phyloP scores from a whole-genome alignment of 2,329 filamentous ascomycete genomes.

The Colletotrichum somersetense region DNA sequence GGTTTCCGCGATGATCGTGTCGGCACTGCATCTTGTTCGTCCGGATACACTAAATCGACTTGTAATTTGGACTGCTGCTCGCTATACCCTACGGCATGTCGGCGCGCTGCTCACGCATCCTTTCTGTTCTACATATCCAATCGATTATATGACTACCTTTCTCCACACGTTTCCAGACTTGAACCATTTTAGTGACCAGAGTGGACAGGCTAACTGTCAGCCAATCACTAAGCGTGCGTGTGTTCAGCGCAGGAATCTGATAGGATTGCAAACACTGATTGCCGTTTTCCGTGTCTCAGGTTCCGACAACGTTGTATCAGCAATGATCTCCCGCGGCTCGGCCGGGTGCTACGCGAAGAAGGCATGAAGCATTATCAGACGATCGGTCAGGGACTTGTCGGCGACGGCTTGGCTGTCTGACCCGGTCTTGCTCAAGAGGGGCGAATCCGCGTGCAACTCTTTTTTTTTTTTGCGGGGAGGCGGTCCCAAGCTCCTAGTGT shows the following conservation, averaged over 20 bases:
- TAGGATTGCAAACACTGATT: slow-evolving; percentile 17
- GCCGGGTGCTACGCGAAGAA: slow-evolving; percentile 2
- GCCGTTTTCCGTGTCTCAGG: slow-evolving; percentile 32
- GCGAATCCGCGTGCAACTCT: not conserved
- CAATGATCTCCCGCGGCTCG: slow-evolving; percentile 21
- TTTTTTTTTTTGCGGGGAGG: slow-evolving; percentile 11
- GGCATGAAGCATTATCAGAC: not conserved
- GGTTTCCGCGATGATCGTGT: slow-evolving; percentile 5
- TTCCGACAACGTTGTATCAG: slow-evolving; percentile 2
- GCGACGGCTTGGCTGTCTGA: slow-evolving; percentile 37
- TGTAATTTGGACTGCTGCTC: slow-evolving; percentile 36
- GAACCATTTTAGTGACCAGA: not conserved
- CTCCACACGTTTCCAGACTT: not conserved
- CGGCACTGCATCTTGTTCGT: slow-evolving; percentile 28
- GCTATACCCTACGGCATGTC: slow-evolving; percentile 22
- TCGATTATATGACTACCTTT: slow-evolving; percentile 34
- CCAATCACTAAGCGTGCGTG: not conserved
- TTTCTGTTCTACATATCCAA: slow-evolving; percentile 39
- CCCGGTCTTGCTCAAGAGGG: slow-evolving; percentile 6
- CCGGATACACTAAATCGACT: slow-evolving; percentile 32
- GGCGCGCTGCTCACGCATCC: slow-evolving; percentile 32
- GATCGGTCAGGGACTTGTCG: slow-evolving; percentile 14
- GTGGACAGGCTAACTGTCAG: not conserved
- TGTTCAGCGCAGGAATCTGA: slow-evolving; percentile 13
- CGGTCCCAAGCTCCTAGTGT: slow-evolving; percentile 1